Conservation (phyloP, 1,284 basidiomycete genomes). For the Austropuccinia psidii region DNA sequence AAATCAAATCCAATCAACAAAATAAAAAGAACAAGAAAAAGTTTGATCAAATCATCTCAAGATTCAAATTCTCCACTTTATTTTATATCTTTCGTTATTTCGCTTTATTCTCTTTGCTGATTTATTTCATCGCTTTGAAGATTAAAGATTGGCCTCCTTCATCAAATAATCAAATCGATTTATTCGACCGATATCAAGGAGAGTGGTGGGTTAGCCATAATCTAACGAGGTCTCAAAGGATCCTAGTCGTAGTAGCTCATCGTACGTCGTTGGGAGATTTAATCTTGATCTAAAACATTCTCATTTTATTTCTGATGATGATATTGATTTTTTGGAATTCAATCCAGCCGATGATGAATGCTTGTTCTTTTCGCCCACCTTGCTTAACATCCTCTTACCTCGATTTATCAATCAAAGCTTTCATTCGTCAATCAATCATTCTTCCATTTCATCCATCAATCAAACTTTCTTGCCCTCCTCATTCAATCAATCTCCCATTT, state of each 20-base stretch:
- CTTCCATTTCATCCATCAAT: too few relatives aligned
- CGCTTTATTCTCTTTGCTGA: neutral
- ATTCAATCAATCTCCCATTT: neutral
- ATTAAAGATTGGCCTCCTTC: conserved; percentile 12
- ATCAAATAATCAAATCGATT: neutral
- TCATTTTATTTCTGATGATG: neutral
- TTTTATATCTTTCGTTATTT: neutral
- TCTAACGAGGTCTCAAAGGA: conserved; percentile 4
- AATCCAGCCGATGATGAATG: conserved; percentile 33
- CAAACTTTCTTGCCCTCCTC: neutral
- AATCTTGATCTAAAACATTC: neutral
- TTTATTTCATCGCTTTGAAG: neutral
- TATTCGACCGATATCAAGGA: neutral
- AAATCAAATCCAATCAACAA: neutral
- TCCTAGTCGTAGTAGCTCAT: conserved; percentile 30
- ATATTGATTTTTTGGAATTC: neutral
- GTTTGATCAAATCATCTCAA: neutral
- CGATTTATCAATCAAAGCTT: neutral
- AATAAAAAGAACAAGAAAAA: neutral
- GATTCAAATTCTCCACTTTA: neutral
- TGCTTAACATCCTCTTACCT: conserved; percentile 22
- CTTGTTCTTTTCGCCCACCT: conserved; percentile 32
- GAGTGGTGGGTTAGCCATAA: conserved; percentile 33
- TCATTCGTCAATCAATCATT: neutral
- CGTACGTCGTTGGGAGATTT: conserved; percentile 3